Evolutionary conservation across 805 yeast genomes (phyloP).

Genomic region (Kuraishia piskuri): DNA sequence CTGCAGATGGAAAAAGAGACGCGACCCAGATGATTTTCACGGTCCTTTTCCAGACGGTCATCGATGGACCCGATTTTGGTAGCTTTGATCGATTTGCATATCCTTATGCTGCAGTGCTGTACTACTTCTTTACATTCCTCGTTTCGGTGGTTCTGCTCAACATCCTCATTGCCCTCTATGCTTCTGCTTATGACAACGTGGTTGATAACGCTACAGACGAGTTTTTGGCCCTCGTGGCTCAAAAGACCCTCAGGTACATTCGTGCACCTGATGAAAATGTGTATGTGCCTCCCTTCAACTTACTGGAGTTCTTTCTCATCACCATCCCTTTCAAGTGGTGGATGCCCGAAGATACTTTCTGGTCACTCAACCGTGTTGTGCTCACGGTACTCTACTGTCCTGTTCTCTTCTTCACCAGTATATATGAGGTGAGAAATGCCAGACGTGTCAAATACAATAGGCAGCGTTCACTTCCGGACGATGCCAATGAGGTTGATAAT

Average conservation of each 20-base stretch:
- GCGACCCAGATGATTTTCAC: slow-evolving; percentile 57
- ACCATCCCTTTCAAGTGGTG: slow-evolving; percentile 35
- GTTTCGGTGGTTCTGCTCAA: slow-evolving; percentile 71
- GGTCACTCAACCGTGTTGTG: slow-evolving; percentile 38
- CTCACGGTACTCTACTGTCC: slow-evolving; percentile 69
- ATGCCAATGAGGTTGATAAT: slow-evolving; percentile 67
- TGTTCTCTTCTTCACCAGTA: slow-evolving; percentile 47
- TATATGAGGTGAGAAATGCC: slow-evolving; percentile 59
- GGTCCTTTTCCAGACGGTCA: slow-evolving; percentile 60
- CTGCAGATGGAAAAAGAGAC: slow-evolving; percentile 78
- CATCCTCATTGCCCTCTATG: slow-evolving; percentile 75
- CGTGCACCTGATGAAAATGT: slow-evolving; percentile 86
- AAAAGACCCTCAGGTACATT: slow-evolving; percentile 73
- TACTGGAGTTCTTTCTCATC: slow-evolving; percentile 51
- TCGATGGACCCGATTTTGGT: slow-evolving; percentile 67
- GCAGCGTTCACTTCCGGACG: slow-evolving; percentile 55
- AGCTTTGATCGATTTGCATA: slow-evolving; percentile 68
- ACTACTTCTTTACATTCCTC: slow-evolving; percentile 69
- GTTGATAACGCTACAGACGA: slow-evolving; percentile 80
- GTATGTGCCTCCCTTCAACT: slow-evolving; percentile 77
- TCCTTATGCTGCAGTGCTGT: slow-evolving; percentile 77
- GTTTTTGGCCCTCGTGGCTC: slow-evolving; percentile 76
- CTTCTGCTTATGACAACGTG: slow-evolving; percentile 75
- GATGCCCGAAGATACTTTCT: slow-evolving; percentile 21
- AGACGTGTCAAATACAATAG: slow-evolving; percentile 67